phyloP scores from a whole-genome alignment of 768 basidiomycete genomes.

The Agrocybe chaxingu region DNA sequence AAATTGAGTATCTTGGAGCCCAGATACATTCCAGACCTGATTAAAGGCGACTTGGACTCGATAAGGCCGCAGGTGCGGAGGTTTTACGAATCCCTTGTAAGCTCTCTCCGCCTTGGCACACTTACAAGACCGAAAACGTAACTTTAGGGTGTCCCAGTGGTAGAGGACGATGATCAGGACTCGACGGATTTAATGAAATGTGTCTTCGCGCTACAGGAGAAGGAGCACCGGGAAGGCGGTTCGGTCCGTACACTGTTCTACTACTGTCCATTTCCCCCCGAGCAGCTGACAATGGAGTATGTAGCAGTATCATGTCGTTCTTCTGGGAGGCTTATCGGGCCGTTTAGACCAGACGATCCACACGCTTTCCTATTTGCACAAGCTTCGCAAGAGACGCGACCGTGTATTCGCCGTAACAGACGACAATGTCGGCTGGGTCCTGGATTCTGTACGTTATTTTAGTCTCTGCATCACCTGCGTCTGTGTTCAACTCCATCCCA shows the following conservation, averaged over 20 bases:
- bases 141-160: slow-evolving; percentile 63
- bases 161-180: slow-evolving; percentile 69
- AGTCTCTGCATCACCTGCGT: not conserved
- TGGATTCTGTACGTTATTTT: slow-evolving; percentile 57
- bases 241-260: slow-evolving; percentile 27
- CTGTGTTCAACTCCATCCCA: not conserved
- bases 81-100: slow-evolving; percentile 64
- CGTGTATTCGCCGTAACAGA: slow-evolving; percentile 80
- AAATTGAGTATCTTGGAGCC: slow-evolving; percentile 1
- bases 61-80: slow-evolving; percentile 67
- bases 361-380: slow-evolving; percentile 80
- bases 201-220: slow-evolving; percentile 54
- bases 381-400: slow-evolving; percentile 58
- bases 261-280: not conserved
- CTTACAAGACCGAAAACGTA: not conserved
- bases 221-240: slow-evolving; percentile 41
- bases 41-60: slow-evolving; percentile 95
- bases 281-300: slow-evolving; percentile 21
- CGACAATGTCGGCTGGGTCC: slow-evolving; percentile 88
- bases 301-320: slow-evolving; percentile 60
- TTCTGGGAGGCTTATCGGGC: slow-evolving; percentile 88
- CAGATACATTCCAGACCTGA: slow-evolving; percentile 78
- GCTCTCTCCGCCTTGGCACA: slow-evolving; percentile 11
- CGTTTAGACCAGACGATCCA: slow-evolving; percentile 94
- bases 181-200: slow-evolving; percentile 99